Evolutionary conservation across 768 basidiomycete genomes (phyloP).

Genomic region (Chalciporus piperatus): DNA sequence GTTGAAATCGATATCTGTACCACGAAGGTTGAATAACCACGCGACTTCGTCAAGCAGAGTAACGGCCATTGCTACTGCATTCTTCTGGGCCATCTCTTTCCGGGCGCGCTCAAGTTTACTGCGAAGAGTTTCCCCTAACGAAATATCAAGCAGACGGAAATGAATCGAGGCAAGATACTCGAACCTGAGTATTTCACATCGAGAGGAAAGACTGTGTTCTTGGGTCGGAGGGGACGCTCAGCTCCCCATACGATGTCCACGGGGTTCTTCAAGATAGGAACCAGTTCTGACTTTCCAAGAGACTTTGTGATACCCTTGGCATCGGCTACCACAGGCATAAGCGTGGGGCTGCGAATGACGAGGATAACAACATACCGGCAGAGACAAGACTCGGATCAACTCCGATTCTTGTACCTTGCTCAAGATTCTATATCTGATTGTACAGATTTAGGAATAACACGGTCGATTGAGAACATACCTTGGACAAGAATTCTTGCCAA

Average conservation of each 20-base stretch:
- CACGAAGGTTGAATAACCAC: conserved; percentile 92
- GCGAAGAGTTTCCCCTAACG: conserved; percentile 52
- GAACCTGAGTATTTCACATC: conserved; percentile 73
- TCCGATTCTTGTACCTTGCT: conserved; percentile 63
- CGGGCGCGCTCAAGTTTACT: conserved; percentile 70
- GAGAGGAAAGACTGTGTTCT: conserved; percentile 63
- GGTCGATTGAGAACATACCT: conserved; percentile 40
- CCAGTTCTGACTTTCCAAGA: conserved; percentile 60
- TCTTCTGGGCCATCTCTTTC: conserved; percentile 58
- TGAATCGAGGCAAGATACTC: not conserved
- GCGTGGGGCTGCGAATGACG: conserved; percentile 10
- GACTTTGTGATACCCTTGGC: conserved; percentile 58
- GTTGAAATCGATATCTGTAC: conserved; percentile 89
- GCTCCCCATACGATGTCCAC: conserved; percentile 76
- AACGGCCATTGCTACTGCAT: conserved; percentile 64
- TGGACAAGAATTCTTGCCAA: conserved; percentile 84
- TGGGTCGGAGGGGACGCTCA: conserved; percentile 66
- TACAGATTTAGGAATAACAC: not conserved
- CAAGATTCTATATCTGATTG: conserved; percentile 49
- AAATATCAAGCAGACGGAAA: not conserved
- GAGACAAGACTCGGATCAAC: conserved; percentile 79
- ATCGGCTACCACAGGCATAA: conserved; percentile 45
- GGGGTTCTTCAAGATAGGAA: conserved; percentile 67
- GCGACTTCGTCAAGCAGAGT: conserved; percentile 93
- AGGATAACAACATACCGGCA: conserved; percentile 43